A percentile compares a stretch with the other conserved stretches of the same genome.
These are phyloP conservation scores for Suhomyces canberraensis DNA, from an alignment of 805 yeast genomes.

Conservation along the genomic window DNA sequence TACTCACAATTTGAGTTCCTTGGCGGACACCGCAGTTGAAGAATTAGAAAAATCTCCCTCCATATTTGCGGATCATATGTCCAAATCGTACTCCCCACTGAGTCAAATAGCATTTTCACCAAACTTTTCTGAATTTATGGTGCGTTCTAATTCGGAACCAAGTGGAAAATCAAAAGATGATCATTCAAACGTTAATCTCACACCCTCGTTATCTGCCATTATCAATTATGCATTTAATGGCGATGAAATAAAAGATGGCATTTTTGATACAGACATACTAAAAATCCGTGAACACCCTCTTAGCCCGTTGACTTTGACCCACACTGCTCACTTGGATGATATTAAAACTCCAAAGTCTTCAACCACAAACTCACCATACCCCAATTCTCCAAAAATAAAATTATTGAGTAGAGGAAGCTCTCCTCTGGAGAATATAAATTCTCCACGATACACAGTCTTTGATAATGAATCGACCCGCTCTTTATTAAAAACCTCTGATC, in stretches of 20 bases:
- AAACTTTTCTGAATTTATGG: conserved; percentile 10
- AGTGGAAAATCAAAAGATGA: neutral
- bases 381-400: neutral
- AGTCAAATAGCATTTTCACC: conserved; percentile 12
- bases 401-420: conserved; percentile 1
- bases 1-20: conserved; percentile 22
- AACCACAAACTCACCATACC: neutral
- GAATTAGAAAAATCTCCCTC: conserved; percentile 18
- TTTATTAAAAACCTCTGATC: conserved; percentile 26
- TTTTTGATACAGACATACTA: conserved; percentile 11
- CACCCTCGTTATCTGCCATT: conserved; percentile 39
- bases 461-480: conserved; percentile 10
- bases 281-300: conserved; percentile 21
- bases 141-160: neutral
- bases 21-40: conserved; percentile 36
- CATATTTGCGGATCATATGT: no score
- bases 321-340: neutral
- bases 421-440: neutral
- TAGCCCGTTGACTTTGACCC: conserved; percentile 22
- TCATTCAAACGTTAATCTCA: conserved; percentile 21
- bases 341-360: neutral
- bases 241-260: conserved; percentile 15
- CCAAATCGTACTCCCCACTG: conserved; percentile 6
- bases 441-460: conserved; percentile 4
- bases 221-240: conserved; percentile 31